Evolutionary conservation across 108 stramenopile genomes (phyloP), one percentile per base, ranked within the genome.

Genomic region (Licmophora abbreviata): DNA sequence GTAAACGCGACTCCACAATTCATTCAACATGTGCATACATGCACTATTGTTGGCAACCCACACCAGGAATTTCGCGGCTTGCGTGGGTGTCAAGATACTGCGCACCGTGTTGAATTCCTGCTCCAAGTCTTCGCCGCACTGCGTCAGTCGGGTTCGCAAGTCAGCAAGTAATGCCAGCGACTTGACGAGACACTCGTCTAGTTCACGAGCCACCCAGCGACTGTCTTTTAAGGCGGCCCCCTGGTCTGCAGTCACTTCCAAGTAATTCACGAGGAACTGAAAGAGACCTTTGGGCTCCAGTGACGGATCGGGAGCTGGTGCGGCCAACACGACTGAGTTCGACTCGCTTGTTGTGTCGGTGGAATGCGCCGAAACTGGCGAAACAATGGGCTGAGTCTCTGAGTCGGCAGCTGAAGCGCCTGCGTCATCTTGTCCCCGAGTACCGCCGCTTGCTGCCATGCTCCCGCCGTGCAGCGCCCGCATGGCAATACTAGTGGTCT

Each of bases 1-100:
- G n/a, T n/a, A n/a, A n/a, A n/a, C n/a, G n/a, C 59, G 51, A 48
- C 73, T 78, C 95, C 95, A 95, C 26, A 95, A 61, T 71, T 88
- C 88, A 53, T 95, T 91, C 20, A 95, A 67, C 95, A 95, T 95
- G 60, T 92, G 88, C 79, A 95, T 93, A 46, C 85, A 88, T 8
- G 92, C 95, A 23, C 80, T 70, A 57, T 95, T 95, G 48, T 83
- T 83, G 42, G 81, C 76, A 23, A 92, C 81, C 95, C 95, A 95
- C 7, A 95, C 81, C 21, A 95, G 74, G 58, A 95, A 95, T 56
- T 91, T 92, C 15, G 95, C 95, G 5, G 88, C 81, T 61, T 95
- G 92, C 5, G 73, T 81, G 1, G 89, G 89, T 7, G 88, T 85
- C 41, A 93, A 65, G 41, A 88, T 85, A 23, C 64, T 54, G 18